Base-by-base conservation (phyloP, 1,139 yeast genomes). In the Geotrichum candidum region DNA sequence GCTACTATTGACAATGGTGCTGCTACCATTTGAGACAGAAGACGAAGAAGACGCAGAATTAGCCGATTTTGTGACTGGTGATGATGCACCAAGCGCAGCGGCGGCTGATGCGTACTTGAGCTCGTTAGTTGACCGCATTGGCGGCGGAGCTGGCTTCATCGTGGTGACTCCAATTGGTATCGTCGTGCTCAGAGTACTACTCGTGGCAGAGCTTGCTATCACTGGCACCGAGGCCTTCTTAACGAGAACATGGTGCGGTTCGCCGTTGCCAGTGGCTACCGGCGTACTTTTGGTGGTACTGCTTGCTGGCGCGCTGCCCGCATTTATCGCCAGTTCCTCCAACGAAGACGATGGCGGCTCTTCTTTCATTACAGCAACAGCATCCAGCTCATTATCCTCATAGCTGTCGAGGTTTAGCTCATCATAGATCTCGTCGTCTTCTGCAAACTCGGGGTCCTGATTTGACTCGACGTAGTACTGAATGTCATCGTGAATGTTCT, bases 391-490 rank as follows among this genome's bases (percentile, higher is more conserved):
- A 62, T 81, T 84, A 62, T 79, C 79, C 33, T 78, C 77, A 29
- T 84, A 86, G 55, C 86, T 90, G 61, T 84, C 90, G 59, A 90
- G 81, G 60, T 89, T 94, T 67, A 94, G 81, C 63, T 86, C 91
- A 68, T 94, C 98, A 73, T 94, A 94, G 66, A 94, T 85, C 46
- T 91, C 94, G 69, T 94, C 98, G 74, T 94, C 96, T 71, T 94
- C 98, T 29, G 94, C 89, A 74, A 91, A 95, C 70, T 92, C 97
- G n/a, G 87, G 96, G 63, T 91, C 97, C 75, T 89, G 96, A 72
- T 94, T 95, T 66, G 94, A 89, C 66, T 94, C 98, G 54, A 95
- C 96, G 73, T 91, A 94, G 75, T 92, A 94, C 68, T 84, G 90
- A 72, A 94, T 88, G 73, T 94, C 98, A 63, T 94, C 99, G 70